Conservation (phyloP, 192 early-diverging fungal genomes). For the Entomortierella parvispora region DNA sequence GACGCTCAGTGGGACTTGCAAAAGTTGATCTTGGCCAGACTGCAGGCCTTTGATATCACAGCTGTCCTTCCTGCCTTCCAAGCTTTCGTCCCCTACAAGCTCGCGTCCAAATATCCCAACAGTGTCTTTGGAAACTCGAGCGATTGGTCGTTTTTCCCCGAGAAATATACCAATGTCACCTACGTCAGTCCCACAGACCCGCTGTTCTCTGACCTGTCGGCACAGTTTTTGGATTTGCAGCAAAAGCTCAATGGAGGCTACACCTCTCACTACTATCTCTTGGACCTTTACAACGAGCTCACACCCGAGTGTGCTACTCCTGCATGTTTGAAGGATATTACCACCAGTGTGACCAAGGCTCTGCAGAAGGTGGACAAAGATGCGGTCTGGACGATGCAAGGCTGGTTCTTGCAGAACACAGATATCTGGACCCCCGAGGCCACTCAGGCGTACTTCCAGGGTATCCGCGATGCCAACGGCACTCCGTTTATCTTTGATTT, state of each 20-base stretch:
- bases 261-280: constrained; percentile 24
- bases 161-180: constrained; percentile 27
- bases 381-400: constrained; percentile 47
- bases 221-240: constrained; percentile 25
- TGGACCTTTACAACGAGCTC: constrained; percentile 50
- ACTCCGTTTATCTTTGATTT: constrained; percentile 24
- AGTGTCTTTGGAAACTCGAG: constrained; percentile 21
- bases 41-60: constrained; percentile 24
- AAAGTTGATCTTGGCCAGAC: constrained; percentile 16
- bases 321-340: constrained; percentile 19
- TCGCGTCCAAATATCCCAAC: constrained; percentile 20
- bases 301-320: constrained; percentile 23
- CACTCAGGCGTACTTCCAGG: constrained; percentile 22
- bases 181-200: constrained; percentile 35
- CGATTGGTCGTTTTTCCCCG: constrained; percentile 24
- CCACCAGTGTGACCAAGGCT: constrained; percentile 22
- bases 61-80: constrained; percentile 38
- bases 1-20: constrained; percentile 38
- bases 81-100: constrained; percentile 18
- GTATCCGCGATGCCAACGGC: constrained; percentile 28
- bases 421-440: constrained; percentile 23
- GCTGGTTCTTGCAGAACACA: constrained; percentile 35
- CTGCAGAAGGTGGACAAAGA: constrained; percentile 22
- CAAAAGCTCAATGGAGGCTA: constrained; percentile 28
- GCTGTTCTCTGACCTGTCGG: constrained; percentile 15